Evolutionary conservation across 2,329 filamentous ascomycete genomes (phyloP).

Genomic region (Dendryphion nanum): DNA sequence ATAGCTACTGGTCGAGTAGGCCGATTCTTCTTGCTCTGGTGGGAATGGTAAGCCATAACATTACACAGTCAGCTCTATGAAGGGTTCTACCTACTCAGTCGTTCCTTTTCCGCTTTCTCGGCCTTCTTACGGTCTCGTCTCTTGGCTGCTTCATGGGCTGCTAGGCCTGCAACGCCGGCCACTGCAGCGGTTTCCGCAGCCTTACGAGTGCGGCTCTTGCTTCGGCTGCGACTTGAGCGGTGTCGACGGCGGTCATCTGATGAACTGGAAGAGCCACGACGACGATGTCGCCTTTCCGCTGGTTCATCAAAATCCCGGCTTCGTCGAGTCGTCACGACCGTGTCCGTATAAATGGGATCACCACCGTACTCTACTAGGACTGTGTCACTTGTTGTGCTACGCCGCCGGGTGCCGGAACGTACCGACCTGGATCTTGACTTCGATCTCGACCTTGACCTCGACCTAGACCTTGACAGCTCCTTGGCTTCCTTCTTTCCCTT

Average conservation of each 20-base stretch:
- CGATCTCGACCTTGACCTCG: constrained; percentile 31
- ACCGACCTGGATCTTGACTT: constrained; percentile 47
- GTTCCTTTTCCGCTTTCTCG: constrained; percentile 52
- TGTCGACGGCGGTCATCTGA: constrained; percentile 40
- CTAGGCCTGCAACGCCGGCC: constrained; percentile 57
- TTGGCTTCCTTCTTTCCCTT: constrained; percentile 59
- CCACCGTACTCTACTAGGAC: constrained; percentile 64
- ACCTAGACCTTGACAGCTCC: constrained; percentile 40
- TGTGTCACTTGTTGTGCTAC: constrained; percentile 47
- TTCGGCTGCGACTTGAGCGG: constrained; percentile 39
- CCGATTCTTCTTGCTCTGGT: constrained; percentile 34
- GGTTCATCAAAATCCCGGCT: constrained; percentile 40
- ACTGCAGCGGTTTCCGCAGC: constrained; percentile 57
- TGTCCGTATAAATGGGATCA: constrained; percentile 59
- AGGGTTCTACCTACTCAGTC: constrained; percentile 46
- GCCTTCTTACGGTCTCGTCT: constrained; percentile 56
- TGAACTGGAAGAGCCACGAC: constrained; percentile 44
- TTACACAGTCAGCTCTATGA: constrained; percentile 6
- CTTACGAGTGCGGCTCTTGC: constrained; percentile 50
- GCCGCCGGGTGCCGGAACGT: constrained; percentile 44
- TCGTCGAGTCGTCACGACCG: constrained; percentile 45
- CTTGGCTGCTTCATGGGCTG: constrained; percentile 58
- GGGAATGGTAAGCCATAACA: constrained; percentile 18
- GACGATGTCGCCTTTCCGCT: constrained; percentile 40
- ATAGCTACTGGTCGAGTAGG: constrained; percentile 35